Conservation (phyloP, 2,329 filamentous ascomycete species). For the Microsporum canis region DNA sequence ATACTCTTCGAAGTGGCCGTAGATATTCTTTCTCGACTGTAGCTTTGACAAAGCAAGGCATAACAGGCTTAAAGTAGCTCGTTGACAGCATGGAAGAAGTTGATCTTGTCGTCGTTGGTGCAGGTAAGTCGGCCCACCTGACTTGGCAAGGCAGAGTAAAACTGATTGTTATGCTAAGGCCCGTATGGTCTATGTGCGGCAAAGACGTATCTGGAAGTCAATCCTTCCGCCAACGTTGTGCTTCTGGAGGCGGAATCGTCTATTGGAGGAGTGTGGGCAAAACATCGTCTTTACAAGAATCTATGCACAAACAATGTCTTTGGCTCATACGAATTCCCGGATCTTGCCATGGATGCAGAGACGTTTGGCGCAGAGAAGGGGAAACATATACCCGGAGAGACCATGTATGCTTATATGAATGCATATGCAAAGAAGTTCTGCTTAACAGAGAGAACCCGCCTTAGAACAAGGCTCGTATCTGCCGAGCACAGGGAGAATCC, state of each 20-base stretch:
- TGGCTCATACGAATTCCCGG: slow-evolving; percentile 61
- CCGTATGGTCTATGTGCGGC: slow-evolving; percentile 47
- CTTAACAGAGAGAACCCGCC: slow-evolving; percentile 37
- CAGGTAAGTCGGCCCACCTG: slow-evolving; percentile 34
- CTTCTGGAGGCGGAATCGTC: slow-evolving; percentile 48
- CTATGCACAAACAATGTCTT: slow-evolving; percentile 64
- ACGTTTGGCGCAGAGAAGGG: slow-evolving; percentile 40
- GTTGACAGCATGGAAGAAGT: slow-evolving; percentile 1
- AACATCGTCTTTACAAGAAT: slow-evolving; percentile 53
- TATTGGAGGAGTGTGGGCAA: slow-evolving; percentile 59
- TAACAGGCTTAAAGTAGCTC: not conserved
- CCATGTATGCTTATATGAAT: slow-evolving; percentile 47
- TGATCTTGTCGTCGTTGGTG: slow-evolving; percentile 33
- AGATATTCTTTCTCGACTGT: not conserved
- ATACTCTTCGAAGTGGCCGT: not conserved
- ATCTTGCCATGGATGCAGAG: slow-evolving; percentile 56
- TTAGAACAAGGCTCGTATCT: slow-evolving; percentile 39
- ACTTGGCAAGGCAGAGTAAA: not conserved
- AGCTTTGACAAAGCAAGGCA: not conserved
- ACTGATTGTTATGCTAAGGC: slow-evolving; percentile 30
- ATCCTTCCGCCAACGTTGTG: slow-evolving; percentile 46
- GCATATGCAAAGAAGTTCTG: slow-evolving; percentile 45
- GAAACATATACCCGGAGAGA: slow-evolving; percentile 48
- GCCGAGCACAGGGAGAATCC: slow-evolving; percentile 29
- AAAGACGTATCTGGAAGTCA: slow-evolving; percentile 49